Evolutionary conservation across 148 eudicot species (phyloP).

Genomic region (Silene conica): DNA sequence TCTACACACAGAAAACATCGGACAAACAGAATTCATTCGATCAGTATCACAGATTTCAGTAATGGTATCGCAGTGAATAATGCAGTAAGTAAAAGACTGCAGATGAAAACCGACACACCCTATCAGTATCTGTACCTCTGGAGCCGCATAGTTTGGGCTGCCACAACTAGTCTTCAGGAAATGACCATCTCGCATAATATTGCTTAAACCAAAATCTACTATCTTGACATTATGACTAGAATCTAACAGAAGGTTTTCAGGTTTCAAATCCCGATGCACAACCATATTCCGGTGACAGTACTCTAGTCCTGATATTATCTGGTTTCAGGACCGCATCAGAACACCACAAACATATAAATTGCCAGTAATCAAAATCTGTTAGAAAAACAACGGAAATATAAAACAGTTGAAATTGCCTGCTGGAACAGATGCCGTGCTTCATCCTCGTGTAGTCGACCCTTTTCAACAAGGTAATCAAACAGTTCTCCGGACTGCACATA

Average conservation of each 20-base stretch:
- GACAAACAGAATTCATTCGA: background rate
- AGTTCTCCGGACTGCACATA: conserved; percentile 92
- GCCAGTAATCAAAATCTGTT: too few relatives aligned
- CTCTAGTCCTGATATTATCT: conserved; percentile 98
- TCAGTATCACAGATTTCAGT: too few relatives aligned
- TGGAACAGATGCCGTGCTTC: conserved; percentile 94
- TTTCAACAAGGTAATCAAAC: conserved; percentile 94
- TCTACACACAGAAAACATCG: conserved; percentile 35
- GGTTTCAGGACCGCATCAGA: conserved; percentile 16
- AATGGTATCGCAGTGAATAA: too few relatives aligned
- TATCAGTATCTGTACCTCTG: conserved; percentile 53
- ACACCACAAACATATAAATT: background rate
- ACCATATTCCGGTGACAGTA: conserved; percentile 98
- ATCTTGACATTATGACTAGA: conserved; percentile 82
- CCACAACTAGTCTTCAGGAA: conserved; percentile 98
- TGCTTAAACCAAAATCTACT: conserved; percentile 98
- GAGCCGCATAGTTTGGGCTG: conserved; percentile 98
- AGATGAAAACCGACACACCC: background rate
- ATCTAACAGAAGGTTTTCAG: conserved; percentile 92
- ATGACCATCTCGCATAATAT: conserved; percentile 98
- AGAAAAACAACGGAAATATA: background rate
- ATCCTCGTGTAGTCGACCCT: conserved; percentile 85
- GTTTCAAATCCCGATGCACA: conserved; percentile 96
- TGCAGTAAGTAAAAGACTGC: too few relatives aligned
- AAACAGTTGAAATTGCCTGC: conserved; percentile 45